Conservation (phyloP, 305 asterid genomes). For the Fraxinus albicans region DNA sequence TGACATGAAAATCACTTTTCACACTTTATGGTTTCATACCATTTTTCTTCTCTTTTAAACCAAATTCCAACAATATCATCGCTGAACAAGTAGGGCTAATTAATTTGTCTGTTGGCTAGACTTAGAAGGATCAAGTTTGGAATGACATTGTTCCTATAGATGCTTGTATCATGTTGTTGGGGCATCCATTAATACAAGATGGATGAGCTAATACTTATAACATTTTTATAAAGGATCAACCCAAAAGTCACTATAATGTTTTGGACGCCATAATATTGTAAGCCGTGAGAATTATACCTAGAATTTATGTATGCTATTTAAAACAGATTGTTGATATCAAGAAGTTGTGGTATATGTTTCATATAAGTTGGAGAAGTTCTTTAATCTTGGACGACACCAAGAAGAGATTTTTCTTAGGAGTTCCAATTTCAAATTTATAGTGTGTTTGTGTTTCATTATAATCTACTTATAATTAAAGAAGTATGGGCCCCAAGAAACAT, state of each 20-base stretch:
- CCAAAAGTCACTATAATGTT: neutral
- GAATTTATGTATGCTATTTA: neutral
- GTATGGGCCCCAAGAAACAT: neutral
- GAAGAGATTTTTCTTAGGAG: neutral
- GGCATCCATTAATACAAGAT: neutral
- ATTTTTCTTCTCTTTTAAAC: too few relatives aligned
- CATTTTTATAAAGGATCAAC: neutral
- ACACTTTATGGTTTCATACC: too few relatives aligned
- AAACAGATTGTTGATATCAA: neutral
- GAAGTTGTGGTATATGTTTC: neutral
- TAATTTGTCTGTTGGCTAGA: neutral
- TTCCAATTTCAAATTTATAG: neutral
- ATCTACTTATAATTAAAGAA: too few relatives aligned
- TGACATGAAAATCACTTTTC: too few relatives aligned
- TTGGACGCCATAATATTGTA: neutral
- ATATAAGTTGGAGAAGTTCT: neutral
- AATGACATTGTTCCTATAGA: neutral
- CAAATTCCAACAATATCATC: too few relatives aligned
- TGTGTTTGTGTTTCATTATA: neutral
- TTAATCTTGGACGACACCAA: neutral
- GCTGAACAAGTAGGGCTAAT: neutral
- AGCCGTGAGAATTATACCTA: neutral
- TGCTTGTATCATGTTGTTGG: neutral
- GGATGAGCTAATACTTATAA: neutral
- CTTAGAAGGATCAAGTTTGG: neutral